These are phyloP conservation scores for Chlamydomonas reinhardtii DNA, from an alignment of 163 green algal species.

Conservation along the genomic window DNA sequence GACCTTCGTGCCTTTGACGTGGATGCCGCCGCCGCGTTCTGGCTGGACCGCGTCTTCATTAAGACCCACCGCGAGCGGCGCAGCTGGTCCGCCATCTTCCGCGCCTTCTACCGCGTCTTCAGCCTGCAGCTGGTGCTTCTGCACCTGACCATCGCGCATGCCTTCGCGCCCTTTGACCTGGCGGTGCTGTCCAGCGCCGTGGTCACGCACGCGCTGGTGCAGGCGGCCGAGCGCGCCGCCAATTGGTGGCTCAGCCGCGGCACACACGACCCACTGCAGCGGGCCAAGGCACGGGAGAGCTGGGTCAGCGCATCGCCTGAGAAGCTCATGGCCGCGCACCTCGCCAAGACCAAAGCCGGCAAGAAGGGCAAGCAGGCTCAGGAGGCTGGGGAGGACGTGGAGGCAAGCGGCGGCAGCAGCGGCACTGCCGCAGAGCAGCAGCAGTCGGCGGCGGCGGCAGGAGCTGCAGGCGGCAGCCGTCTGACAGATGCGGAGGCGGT, in stretches of 20 bases:
- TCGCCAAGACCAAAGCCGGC: neutral
- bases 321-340: neutral
- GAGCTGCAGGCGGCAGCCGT: neutral
- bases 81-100: conserved; percentile 49
- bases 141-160: conserved; percentile 46
- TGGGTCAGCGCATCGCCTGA: neutral
- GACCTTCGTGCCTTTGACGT: conserved; percentile 35
- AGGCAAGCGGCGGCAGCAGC: neutral
- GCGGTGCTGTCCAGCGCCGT: conserved; percentile 36
- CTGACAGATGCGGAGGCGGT: conserved; percentile 15
- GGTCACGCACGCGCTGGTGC: conserved; percentile 50
- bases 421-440: neutral
- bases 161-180: conserved; percentile 16
- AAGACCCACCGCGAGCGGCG: conserved; percentile 64
- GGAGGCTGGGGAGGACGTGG: neutral
- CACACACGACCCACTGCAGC: conserved; percentile 7
- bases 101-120: conserved; percentile 64
- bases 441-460: neutral
- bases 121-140: conserved; percentile 55
- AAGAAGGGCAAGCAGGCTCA: neutral
- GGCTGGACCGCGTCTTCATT: conserved; percentile 51
- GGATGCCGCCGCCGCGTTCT: conserved; percentile 44
- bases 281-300: neutral
- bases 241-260: conserved; percentile 51
- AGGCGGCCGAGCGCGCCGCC: conserved; percentile 41